Evolutionary conservation across 73 alveolate species (phyloP).

Genomic region (Uronychia setigera): DNA sequence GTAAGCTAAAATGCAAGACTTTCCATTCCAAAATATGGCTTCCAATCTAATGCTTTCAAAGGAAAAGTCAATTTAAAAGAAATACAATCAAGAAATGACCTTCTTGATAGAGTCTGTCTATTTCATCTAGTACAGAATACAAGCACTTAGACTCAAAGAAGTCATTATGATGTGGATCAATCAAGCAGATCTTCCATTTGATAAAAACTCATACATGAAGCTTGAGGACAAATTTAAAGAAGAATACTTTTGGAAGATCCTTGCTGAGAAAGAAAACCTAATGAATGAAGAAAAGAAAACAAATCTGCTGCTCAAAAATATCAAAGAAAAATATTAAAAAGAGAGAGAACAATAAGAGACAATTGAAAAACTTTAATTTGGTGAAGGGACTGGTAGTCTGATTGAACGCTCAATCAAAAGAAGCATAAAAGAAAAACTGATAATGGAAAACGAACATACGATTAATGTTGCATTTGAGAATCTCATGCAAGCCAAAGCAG

Average conservation of each 20-base stretch:
- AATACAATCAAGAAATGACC: too few species aligned
- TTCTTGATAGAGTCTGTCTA: slow-evolving; percentile 5
- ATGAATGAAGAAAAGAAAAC: neutral
- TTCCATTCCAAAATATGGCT: too few species aligned
- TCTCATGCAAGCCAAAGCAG: slow-evolving; percentile 1
- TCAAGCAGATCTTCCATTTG: slow-evolving; percentile 33
- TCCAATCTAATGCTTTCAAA: too few species aligned
- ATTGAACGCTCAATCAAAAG: neutral
- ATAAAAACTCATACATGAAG: slow-evolving; percentile 9
- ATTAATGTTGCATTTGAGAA: neutral
- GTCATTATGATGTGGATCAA: slow-evolving; percentile 51
- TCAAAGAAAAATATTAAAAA: neutral
- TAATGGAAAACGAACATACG: neutral
- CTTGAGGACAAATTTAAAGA: slow-evolving; percentile 29
- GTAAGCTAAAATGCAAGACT: too few species aligned
- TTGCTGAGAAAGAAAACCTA: slow-evolving; percentile 41
- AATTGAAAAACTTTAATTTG: slow-evolving; percentile 7
- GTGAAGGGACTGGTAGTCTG: too few species aligned
- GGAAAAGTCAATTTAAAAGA: too few species aligned
- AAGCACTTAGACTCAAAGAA: slow-evolving; percentile 40
- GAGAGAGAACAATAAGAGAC: neutral
- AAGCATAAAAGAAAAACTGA: neutral
- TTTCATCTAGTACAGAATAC: slow-evolving; percentile 15
- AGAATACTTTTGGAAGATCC: slow-evolving; percentile 47
- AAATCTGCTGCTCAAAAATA: too few species aligned